A percentile compares a stretch with the other conserved stretches of the same genome.
Evolutionary conservation across 192 early-diverging fungal genomes (phyloP).

Genomic region (Pilaira anomala): DNA sequence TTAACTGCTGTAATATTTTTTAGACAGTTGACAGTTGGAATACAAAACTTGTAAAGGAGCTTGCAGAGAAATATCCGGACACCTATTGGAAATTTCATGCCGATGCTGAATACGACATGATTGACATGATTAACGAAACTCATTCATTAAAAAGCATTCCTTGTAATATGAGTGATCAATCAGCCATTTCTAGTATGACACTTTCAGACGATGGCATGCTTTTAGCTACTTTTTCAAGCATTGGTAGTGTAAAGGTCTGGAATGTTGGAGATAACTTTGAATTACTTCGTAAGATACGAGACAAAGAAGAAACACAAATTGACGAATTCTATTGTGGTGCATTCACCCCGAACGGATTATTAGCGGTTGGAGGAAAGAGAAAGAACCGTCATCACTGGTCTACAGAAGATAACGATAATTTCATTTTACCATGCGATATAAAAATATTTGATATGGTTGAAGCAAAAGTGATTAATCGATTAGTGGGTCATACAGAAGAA

Average conservation of each 20-base stretch:
- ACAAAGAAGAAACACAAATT: constrained; percentile 73
- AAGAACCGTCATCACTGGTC: constrained; percentile 90
- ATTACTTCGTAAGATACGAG: constrained; percentile 68
- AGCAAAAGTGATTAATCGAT: constrained; percentile 74
- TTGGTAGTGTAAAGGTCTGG: constrained; percentile 77
- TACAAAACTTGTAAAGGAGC: constrained; percentile 41
- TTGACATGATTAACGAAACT: constrained; percentile 64
- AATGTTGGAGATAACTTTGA: constrained; percentile 68
- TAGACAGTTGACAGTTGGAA: constrained; percentile 38
- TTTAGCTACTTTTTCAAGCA: constrained; percentile 83
- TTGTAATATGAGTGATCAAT: constrained; percentile 72
- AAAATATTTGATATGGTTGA: constrained; percentile 85
- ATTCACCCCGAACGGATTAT: constrained; percentile 44
- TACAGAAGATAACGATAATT: constrained; percentile 88
- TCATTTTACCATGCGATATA: constrained; percentile 89
- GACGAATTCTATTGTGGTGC: constrained; percentile 90
- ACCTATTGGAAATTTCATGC: constrained; percentile 58
- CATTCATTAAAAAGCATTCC: constrained; percentile 65
- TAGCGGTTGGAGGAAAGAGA: constrained; percentile 85
- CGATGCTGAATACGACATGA: constrained; percentile 49
- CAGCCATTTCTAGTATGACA: constrained; percentile 77
- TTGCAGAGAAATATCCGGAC: constrained; percentile 60
- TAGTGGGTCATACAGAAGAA: constrained; percentile 88
- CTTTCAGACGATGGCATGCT: constrained; percentile 82
- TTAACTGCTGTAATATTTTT: not conserved